Evolutionary conservation across 148 eudicot genomes (phyloP).

Genomic region (Beta vulgaris): DNA sequence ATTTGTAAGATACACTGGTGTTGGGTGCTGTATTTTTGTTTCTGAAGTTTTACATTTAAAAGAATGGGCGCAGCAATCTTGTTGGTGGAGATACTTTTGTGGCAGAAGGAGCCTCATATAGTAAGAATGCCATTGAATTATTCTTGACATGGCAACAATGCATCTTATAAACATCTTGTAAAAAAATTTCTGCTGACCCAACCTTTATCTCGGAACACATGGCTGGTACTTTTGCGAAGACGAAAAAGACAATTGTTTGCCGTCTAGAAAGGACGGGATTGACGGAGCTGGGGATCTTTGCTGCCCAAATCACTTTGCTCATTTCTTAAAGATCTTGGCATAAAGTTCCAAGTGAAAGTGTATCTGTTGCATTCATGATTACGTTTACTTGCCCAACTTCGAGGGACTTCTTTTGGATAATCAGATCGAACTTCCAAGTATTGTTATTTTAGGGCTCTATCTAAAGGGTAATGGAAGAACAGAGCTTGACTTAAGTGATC

Average conservation of each 20-base stretch:
- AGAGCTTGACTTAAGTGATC: background rate
- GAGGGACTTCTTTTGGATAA: background rate
- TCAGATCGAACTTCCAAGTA: background rate
- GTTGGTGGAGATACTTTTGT: conserved; percentile 20
- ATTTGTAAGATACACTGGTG: too few relatives aligned
- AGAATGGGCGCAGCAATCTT: too few relatives aligned
- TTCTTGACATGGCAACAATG: conserved; percentile 7
- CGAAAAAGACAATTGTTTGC: conserved; percentile 56
- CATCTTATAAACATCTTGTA: too few relatives aligned
- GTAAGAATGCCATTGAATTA: conserved; percentile 6
- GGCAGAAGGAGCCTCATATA: conserved; percentile 17
- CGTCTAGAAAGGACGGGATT: conserved; percentile 77
- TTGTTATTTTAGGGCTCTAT: background rate
- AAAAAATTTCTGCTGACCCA: conserved; percentile 4
- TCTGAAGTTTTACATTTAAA: too few relatives aligned
- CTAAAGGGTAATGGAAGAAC: background rate
- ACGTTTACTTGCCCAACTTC: background rate
- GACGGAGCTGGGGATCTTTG: conserved; percentile 40
- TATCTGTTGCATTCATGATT: background rate
- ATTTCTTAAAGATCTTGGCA: conserved; percentile 63
- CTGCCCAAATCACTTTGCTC: conserved; percentile 55
- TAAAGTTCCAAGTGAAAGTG: conserved; percentile 71
- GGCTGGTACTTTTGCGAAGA: conserved; percentile 60
- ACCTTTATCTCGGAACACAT: conserved; percentile 24
- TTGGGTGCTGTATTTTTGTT: too few relatives aligned